Conservation (phyloP, 495 filamentous ascomycete species). For the Tuber magnatum region DNA sequence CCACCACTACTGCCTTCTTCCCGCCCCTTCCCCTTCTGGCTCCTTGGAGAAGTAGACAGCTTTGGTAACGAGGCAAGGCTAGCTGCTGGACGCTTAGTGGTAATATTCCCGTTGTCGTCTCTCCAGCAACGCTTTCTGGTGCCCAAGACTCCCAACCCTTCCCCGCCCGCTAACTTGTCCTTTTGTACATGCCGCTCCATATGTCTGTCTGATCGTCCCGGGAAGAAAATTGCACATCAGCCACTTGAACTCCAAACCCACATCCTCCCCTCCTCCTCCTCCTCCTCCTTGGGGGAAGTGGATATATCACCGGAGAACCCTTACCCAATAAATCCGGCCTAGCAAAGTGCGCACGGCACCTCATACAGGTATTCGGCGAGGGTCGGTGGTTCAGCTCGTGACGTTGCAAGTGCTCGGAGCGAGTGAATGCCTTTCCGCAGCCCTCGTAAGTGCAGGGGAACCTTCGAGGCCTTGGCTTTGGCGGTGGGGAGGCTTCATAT, state of each 20-base stretch:
- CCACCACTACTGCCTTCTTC: slow-evolving; percentile 20
- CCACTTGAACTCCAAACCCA: neutral
- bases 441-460: slow-evolving; percentile 47
- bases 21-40: slow-evolving; percentile 10
- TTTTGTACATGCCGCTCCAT: slow-evolving; percentile 55
- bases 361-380: slow-evolving; percentile 50
- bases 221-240: neutral
- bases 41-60: slow-evolving; percentile 17
- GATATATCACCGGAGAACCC: slow-evolving; percentile 10
- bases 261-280: neutral
- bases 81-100: slow-evolving; percentile 45
- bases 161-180: slow-evolving; percentile 55
- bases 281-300: neutral
- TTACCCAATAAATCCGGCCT: slow-evolving; percentile 52
- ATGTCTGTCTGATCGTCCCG: slow-evolving; percentile 49
- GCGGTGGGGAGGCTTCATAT: slow-evolving; percentile 9
- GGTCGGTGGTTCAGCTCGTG: slow-evolving; percentile 54
- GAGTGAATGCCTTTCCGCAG: slow-evolving; percentile 53
- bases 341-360: slow-evolving; percentile 54
- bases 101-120: slow-evolving; percentile 52
- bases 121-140: slow-evolving; percentile 56
- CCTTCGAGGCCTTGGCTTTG: slow-evolving; percentile 3
- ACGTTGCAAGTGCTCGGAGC: slow-evolving; percentile 55
- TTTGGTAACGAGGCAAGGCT: slow-evolving; percentile 17
- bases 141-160: slow-evolving; percentile 52